phyloP scores from a whole-genome alignment of 768 basidiomycete genomes.

The Asterophora lycoperdoides region DNA sequence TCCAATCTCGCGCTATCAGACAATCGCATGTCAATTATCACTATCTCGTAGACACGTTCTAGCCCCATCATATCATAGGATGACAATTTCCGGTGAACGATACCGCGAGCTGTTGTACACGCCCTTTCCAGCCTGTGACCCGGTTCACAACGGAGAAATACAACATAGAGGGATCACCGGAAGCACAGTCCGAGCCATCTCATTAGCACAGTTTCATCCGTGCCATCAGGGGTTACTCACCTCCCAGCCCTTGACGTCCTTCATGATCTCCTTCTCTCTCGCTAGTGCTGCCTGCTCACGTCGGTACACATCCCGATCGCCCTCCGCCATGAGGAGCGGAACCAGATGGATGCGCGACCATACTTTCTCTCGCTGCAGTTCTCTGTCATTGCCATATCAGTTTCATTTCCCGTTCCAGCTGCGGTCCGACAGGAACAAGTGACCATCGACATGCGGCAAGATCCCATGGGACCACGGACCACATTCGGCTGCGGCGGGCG shows the following conservation, averaged over 20 bases:
- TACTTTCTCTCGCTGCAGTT: constrained; percentile 86
- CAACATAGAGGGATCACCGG: constrained; percentile 17
- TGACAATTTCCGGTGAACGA: constrained; percentile 39
- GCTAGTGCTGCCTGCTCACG: constrained; percentile 71
- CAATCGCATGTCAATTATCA: constrained; percentile 3
- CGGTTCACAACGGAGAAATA: constrained; percentile 8
- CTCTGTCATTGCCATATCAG: constrained; percentile 61
- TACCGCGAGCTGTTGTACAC: constrained; percentile 81
- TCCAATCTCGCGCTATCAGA: not conserved
- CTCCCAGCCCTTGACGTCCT: constrained; percentile 91
- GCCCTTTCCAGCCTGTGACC: constrained; percentile 71
- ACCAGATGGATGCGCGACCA: constrained; percentile 96
- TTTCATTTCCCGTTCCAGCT: constrained; percentile 35
- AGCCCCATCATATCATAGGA: constrained; percentile 29
- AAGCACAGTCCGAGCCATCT: constrained; percentile 18
- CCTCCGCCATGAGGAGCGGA: constrained; percentile 88
- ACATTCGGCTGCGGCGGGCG: constrained; percentile 74
- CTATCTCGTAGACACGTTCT: not conserved
- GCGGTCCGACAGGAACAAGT: constrained; percentile 35
- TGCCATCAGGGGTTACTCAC: constrained; percentile 45
- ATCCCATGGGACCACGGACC: constrained; percentile 59
- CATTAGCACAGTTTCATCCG: constrained; percentile 19
- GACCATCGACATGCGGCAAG: constrained; percentile 44
- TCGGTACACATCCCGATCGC: constrained; percentile 86
- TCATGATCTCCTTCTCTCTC: constrained; percentile 90